A percentile compares a stretch with the other conserved stretches of the same genome.
Conservation (phyloP, 1,284 basidiomycete genomes). For the Chalciporus sp. region DNA sequence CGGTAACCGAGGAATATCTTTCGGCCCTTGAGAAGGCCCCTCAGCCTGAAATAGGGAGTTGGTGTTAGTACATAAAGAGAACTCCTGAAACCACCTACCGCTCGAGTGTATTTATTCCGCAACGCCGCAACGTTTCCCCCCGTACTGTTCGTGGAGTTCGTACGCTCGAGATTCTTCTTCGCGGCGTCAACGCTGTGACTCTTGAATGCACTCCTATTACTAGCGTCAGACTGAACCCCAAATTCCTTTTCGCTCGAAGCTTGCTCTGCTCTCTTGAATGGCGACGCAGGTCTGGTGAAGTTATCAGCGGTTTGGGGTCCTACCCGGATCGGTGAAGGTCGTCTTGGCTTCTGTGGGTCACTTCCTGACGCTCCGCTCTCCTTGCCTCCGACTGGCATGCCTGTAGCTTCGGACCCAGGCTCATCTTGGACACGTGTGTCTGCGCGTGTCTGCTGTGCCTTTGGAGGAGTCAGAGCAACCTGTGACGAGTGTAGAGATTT, state of each 20-base stretch:
- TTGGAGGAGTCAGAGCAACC: conserved; percentile 4
- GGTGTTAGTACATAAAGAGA: conserved; percentile 5
- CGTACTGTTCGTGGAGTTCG: conserved; percentile 52
- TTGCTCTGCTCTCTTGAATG: conserved; percentile 24
- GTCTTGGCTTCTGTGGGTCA: conserved; percentile 16
- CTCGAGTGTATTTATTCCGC: conserved; percentile 60
- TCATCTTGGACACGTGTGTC: neutral
- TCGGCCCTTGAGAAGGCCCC: conserved; percentile 55
- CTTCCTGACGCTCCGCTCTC: neutral
- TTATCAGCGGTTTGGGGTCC: conserved; percentile 21
- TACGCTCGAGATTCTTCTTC: conserved; percentile 42
- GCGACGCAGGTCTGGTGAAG: conserved; percentile 15
- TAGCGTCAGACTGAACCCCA: conserved; percentile 24
- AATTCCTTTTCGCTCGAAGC: conserved; percentile 28
- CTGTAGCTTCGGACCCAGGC: neutral
- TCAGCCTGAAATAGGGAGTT: conserved; percentile 42
- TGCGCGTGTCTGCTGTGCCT: conserved; percentile 3
- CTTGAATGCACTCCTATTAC: conserved; percentile 21
- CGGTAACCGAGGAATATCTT: conserved; percentile 61
- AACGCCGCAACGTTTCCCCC: conserved; percentile 69
- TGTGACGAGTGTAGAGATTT: conserved; percentile 6
- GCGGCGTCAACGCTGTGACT: conserved; percentile 32
- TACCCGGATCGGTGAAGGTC: conserved; percentile 24
- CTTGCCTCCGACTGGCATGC: neutral
- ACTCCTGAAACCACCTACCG: conserved; percentile 42